Percentiles rank a stretch among this genome's conserved stretches.
phyloP scores from a whole-genome alignment of 352 stramenopile genomes.

The Thraustotheca clavata region DNA sequence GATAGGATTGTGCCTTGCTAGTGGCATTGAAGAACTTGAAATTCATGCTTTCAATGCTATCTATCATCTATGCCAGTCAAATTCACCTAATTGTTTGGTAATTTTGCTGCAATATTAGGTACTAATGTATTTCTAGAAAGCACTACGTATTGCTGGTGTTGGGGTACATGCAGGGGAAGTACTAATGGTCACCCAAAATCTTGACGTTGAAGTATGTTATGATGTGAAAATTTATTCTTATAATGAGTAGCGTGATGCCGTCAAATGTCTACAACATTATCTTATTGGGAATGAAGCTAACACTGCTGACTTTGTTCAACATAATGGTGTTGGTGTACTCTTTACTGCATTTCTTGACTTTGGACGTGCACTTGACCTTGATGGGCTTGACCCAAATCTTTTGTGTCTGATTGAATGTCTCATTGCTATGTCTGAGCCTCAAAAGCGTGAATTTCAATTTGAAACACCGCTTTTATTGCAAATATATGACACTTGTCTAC shows the following conservation, averaged over 20 bases:
- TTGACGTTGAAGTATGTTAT: conserved; percentile 4
- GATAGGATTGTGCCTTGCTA: conserved; percentile 58
- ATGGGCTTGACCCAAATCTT: not conserved
- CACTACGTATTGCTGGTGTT: conserved; percentile 48
- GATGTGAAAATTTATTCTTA: not conserved
- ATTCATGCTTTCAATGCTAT: conserved; percentile 57
- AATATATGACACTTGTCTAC: not conserved
- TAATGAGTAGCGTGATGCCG: conserved; percentile 44
- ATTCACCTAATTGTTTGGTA: not conserved
- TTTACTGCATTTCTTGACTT: conserved; percentile 18
- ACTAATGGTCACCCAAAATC: conserved; percentile 36
- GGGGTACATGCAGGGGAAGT: conserved; percentile 47
- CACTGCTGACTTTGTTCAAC: conserved; percentile 48
- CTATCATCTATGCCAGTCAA: conserved; percentile 60
- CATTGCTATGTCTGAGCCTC: not conserved
- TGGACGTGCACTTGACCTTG: not conserved
- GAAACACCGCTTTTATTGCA: not conserved
- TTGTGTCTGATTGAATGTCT: not conserved
- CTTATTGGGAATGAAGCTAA: conserved; percentile 66
- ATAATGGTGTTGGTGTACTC: conserved; percentile 44
- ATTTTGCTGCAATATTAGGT: not conserved
- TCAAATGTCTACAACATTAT: conserved; percentile 61
- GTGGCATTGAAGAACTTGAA: conserved; percentile 45
- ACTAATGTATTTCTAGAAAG: conserved; percentile 37
- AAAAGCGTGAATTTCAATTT: conserved; percentile 3